Percentiles rank a stretch among this genome's conserved stretches.
These are phyloP conservation scores for Aschersonia sp. DNA, from an alignment of 2,329 filamentous ascomycete species.

Conservation along the genomic window DNA sequence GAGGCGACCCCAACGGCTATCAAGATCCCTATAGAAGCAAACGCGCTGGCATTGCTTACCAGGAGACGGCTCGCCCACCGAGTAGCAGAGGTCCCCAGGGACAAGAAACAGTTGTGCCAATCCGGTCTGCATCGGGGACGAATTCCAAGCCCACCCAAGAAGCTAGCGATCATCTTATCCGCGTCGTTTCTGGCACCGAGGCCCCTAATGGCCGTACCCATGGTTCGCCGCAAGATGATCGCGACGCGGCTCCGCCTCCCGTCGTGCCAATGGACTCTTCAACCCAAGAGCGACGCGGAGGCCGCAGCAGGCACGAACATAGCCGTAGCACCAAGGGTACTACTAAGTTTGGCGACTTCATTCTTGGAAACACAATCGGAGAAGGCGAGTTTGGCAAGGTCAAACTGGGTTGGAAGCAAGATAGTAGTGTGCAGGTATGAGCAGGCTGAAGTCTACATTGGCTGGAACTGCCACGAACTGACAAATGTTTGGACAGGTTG, in stretches of 20 bases:
- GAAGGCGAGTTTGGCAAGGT: constrained; percentile 99
- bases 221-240: constrained; percentile 14
- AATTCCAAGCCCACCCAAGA: constrained; percentile 52
- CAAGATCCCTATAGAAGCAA: constrained; percentile 16
- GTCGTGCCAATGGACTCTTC: constrained; percentile 26
- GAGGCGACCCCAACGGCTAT: constrained; percentile 14
- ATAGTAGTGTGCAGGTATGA: constrained; percentile 67
- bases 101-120: constrained; percentile 24
- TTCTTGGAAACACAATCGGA: constrained; percentile 86
- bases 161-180: constrained; percentile 64
- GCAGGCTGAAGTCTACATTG: not conserved
- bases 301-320: constrained; percentile 46
- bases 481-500: constrained; percentile 42
- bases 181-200: constrained; percentile 38
- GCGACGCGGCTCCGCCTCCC: constrained; percentile 30
- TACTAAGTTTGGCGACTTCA: constrained; percentile 88
- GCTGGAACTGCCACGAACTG: not conserved
- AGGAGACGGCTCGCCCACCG: constrained; percentile 25
- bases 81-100: constrained; percentile 25
- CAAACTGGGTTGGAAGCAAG: constrained; percentile 95
- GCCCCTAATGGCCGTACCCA: constrained; percentile 15
- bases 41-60: constrained; percentile 12
- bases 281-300: constrained; percentile 31
- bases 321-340: constrained; percentile 41
- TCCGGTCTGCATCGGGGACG: constrained; percentile 26